Base-by-base conservation (phyloP, 768 basidiomycete species). In the Lentinus tigrinus region DNA sequence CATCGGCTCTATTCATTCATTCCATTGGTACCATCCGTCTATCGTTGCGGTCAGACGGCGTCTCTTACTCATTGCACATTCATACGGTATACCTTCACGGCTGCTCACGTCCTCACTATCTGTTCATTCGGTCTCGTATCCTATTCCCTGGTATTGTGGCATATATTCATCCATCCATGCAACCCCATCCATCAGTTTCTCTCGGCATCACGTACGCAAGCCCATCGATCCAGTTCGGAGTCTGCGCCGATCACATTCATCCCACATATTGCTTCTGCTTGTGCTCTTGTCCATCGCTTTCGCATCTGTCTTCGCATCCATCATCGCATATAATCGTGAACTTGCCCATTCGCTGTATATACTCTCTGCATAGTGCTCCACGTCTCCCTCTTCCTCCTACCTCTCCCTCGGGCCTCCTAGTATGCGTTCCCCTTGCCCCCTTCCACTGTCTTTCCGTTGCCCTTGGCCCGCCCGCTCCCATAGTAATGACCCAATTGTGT, bases 321-420 rank as follows among this genome's bases (percentile, higher is more conserved):
- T 31, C 60, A 57, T 53, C 43, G 55, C 55, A 61, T 56, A 56
- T 61, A 61, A 61, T 61, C 51, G 16, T 52, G 23, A 19, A n/a
- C 49, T 17, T 50, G n/a, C n/a, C 28, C 53, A 50, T 50, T 55
- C 43, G 60, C 55, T 53, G 31, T 57, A 52, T 46, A 56, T 52
- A 61, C 54, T 56, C 39, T 23, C 36, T 50, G 54, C 28, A 49
- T 27, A n/a, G 47, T 44, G 26, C 28, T 42, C 27, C 19, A 28
- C 46, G 24, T 47, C 38, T n/a, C 27, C 19, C 16, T 38, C 3
- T 47, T 26, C 38, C 17, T 34, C 8, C 47, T 39, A 42, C 42
- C 16, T 28, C 8, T 34, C 14, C 10, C 11, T 2, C n/a, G n/a
- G n/a, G n/a, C 31, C 14, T 38, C 36, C 49, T 16, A 17, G n/a